Base-by-base conservation (phyloP, 129 eudicot species). In the Solidago caesia region DNA sequence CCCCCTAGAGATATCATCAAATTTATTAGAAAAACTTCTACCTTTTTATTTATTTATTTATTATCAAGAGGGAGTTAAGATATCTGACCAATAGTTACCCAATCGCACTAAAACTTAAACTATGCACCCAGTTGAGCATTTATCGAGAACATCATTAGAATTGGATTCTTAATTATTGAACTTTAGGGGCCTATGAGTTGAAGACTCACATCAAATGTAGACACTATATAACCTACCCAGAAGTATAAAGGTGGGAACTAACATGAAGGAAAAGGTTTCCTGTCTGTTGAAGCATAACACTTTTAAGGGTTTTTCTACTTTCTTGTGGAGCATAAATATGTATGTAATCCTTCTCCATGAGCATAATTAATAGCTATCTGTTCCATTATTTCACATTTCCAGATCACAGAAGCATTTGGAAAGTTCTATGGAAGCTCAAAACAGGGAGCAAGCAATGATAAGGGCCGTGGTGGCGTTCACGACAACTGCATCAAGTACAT, bases 401-500 rank as follows among this genome's bases (percentile, higher is more conserved):
- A 95, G 99, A 62, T 87, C 58, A 88, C 99, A 4, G 99, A 80
- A 84, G 96, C 96, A 69, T 89, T 91, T 81, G 99, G 97, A 56
- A 95, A 95, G 82, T 81, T 95, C 55, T 95, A 95, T 82, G 88
- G 99, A 68, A 96, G 93, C 82, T 85, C 99, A 33, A 95, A 81
- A 74, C 83, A 82, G 78, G 88, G 88, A 74, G 68, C 71, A n/a
- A 70, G 84, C 84, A 87, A 82, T 74, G 90, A 91, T 43, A 84
- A 74, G 79, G 71, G 82, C 58, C 86, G 85, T 70, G 91, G 84
- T 11, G 83, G 85, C 65, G 90, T 80, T 80, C 98, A 95, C 44
- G 97, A 95, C 72, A 95, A 95, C 86, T 91, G 97, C 68, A 95
- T 95, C 81, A 95, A 80, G 99, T 95, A 94, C 44, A 46, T 16